Conservation (phyloP, 768 basidiomycete genomes). For the Porphyrellus cyaneotinctus region DNA sequence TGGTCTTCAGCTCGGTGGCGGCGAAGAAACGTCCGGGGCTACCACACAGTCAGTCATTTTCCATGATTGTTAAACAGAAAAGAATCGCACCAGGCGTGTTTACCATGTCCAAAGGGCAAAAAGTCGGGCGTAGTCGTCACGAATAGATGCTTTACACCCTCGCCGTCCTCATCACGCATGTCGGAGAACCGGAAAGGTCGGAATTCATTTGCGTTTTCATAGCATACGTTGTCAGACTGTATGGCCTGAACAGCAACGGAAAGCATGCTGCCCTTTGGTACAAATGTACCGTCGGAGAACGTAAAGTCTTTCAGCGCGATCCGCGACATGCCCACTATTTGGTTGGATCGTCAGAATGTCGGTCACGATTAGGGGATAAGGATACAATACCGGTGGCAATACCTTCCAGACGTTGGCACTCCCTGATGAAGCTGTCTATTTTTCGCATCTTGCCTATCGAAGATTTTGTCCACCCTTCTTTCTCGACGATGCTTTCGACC, state of each 20-base stretch:
- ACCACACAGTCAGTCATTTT: background rate
- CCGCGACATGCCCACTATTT: constrained; percentile 32
- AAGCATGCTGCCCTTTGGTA: constrained; percentile 33
- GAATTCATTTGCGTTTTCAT: constrained; percentile 22
- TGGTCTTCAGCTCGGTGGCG: constrained; percentile 6
- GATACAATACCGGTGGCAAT: too few species aligned
- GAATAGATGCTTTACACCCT: constrained; percentile 32
- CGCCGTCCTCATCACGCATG: constrained; percentile 30
- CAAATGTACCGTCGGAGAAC: constrained; percentile 37
- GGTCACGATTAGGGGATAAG: too few species aligned
- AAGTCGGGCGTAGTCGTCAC: constrained; percentile 33
- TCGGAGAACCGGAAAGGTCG: constrained; percentile 14
- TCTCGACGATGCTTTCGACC: too few species aligned
- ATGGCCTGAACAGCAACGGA: constrained; percentile 15
- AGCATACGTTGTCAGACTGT: constrained; percentile 20
- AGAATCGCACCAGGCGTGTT: too few species aligned
- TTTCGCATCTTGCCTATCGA: constrained; percentile 31
- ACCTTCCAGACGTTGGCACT: background rate
- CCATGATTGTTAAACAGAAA: background rate
- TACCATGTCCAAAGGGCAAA: constrained; percentile 36
- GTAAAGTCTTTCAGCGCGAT: constrained; percentile 31
- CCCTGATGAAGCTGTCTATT: constrained; percentile 40
- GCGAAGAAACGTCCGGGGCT: constrained; percentile 19
- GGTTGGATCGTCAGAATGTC: too few species aligned
- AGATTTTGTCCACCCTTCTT: too few species aligned